Percentiles rank a stretch among this genome's conserved stretches.
Conservation (phyloP, 2,329 filamentous ascomycete species). For the Claviceps africana region DNA sequence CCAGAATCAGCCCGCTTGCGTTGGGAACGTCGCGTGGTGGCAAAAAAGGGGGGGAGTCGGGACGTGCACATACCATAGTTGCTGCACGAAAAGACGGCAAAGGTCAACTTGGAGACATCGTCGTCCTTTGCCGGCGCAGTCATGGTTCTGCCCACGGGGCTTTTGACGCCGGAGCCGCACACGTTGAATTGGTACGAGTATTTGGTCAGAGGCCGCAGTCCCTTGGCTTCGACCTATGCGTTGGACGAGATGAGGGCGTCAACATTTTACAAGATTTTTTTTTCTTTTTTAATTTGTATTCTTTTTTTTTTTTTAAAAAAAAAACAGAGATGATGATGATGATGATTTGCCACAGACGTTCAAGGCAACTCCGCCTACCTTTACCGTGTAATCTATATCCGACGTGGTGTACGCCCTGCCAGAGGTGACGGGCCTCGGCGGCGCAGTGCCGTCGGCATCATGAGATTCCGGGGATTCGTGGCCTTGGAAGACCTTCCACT, state of each 20-base stretch:
- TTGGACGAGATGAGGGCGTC: neutral
- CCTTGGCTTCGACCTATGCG: slow-evolving; percentile 46
- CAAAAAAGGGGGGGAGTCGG: neutral
- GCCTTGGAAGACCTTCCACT: slow-evolving; percentile 45
- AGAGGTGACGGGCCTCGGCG: slow-evolving; percentile 30
- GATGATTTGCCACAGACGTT: too few relatives aligned
- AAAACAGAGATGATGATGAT: too few relatives aligned
- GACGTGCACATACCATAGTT: slow-evolving; percentile 42
- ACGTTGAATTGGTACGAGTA: slow-evolving; percentile 60
- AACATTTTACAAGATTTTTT: neutral
- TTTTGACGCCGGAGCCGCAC: slow-evolving; percentile 44
- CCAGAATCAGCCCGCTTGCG: neutral
- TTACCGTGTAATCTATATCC: slow-evolving; percentile 64
- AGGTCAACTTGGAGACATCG: slow-evolving; percentile 39
- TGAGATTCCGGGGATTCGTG: slow-evolving; percentile 15
- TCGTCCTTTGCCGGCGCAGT: slow-evolving; percentile 47
- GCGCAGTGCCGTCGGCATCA: slow-evolving; percentile 15
- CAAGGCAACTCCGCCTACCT: slow-evolving; percentile 26
- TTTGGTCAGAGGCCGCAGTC: slow-evolving; percentile 46
- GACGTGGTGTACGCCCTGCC: slow-evolving; percentile 55
- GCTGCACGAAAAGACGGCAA: slow-evolving; percentile 58
- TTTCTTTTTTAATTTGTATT: too few relatives aligned
- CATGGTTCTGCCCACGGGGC: slow-evolving; percentile 54
- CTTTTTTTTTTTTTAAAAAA: too few relatives aligned
- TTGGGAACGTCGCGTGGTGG: neutral